These are phyloP conservation scores for Spiraea crenata DNA, from an alignment of 331 rosid genomes.

Conservation along the genomic window DNA sequence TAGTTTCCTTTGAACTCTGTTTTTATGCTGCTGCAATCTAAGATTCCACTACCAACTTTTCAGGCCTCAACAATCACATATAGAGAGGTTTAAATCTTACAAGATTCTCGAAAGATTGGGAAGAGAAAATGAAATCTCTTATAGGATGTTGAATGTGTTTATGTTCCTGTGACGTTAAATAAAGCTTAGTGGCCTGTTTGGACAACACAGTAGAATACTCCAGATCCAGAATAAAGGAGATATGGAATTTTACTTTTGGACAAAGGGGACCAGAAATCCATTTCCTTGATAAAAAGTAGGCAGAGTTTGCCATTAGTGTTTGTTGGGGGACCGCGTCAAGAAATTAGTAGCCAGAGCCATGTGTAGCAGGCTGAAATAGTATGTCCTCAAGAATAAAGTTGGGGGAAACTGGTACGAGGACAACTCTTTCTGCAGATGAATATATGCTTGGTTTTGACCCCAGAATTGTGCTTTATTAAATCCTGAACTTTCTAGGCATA, in stretches of 20 bases:
- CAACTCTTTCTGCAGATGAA: background rate
- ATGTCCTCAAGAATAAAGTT: conserved; percentile 3
- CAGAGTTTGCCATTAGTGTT: background rate
- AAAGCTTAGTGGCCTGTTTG: background rate
- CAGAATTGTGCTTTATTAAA: background rate
- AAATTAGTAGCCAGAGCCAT: conserved; percentile 15
- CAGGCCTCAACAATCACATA: background rate
- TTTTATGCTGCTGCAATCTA: background rate
- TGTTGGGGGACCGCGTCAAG: conserved; percentile 7
- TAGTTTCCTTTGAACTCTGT: background rate
- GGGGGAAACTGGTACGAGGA: background rate
- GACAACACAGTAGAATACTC: conserved; percentile 13
- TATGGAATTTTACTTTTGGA: background rate
- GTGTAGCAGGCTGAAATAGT: conserved; percentile 23
- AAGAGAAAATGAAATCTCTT: background rate
- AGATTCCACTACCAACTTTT: background rate
- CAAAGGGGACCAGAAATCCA: conserved; percentile 21
- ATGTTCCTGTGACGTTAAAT: background rate
- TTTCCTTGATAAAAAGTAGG: background rate
- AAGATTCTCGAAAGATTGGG: background rate
- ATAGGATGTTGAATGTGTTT: background rate
- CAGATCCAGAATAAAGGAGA: conserved; percentile 14
- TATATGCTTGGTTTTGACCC: background rate
- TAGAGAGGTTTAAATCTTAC: background rate
- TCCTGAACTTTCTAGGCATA: background rate